phyloP scores from a whole-genome alignment of 2,329 filamentous ascomycete species.

The Metarhizium guizhouense region DNA sequence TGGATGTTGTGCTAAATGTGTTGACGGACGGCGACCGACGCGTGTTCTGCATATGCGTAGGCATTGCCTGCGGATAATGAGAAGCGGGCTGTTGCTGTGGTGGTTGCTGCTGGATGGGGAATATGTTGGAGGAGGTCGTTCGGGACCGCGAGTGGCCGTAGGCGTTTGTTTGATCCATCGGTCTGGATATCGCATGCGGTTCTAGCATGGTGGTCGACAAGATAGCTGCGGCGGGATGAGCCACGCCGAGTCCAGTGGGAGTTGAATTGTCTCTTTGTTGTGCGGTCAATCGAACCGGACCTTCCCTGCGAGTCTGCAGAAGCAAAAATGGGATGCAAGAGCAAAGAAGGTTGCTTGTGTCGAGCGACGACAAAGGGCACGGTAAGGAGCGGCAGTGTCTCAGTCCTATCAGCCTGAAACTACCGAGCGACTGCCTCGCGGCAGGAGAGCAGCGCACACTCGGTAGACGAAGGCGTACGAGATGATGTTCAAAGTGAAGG shows the following conservation, averaged over 20 bases:
- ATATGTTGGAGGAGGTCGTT: conserved; percentile 47
- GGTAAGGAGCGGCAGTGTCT: not conserved
- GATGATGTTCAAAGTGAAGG: not conserved
- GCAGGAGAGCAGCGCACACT: not conserved
- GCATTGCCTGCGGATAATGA: conserved; percentile 6
- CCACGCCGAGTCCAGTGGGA: not conserved
- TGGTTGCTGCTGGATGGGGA: conserved; percentile 27
- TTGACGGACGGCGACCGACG: conserved; percentile 57
- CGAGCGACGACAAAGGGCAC: not conserved
- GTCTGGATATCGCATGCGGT: conserved; percentile 21
- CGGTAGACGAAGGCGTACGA: not conserved
- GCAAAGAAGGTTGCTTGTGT: not conserved
- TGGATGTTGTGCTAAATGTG: conserved; percentile 63
- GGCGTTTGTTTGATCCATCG: conserved; percentile 24
- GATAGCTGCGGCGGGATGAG: not conserved
- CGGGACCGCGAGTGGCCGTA: conserved; percentile 47
- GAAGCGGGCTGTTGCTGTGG: conserved; percentile 10
- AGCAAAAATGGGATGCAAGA: not conserved
- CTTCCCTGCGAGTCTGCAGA: not conserved
- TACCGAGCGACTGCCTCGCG: not conserved
- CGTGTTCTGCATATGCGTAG: conserved; percentile 15
- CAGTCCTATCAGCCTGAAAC: conserved; percentile 1
- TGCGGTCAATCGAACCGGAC: not conserved
- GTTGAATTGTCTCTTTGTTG: not conserved
- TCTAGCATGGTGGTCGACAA: conserved; percentile 19